phyloP scores from a whole-genome alignment of 2,329 filamentous ascomycete species.

The Botrytis fabae region DNA sequence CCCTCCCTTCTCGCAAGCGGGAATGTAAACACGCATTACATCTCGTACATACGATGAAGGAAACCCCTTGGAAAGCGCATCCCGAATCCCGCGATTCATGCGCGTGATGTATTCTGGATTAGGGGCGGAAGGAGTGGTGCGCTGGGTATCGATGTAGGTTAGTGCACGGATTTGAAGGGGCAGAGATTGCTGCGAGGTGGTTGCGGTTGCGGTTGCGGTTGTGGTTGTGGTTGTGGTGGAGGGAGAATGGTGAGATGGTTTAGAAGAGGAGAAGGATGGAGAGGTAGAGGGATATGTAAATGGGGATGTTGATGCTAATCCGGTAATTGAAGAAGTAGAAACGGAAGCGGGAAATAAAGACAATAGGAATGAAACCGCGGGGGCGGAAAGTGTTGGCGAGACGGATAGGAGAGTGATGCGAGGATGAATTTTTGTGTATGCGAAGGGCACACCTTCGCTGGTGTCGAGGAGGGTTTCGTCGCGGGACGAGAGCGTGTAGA shows the following conservation, averaged over 20 bases:
- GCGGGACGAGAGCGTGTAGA: conserved; percentile 52
- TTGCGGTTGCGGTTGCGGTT: too few species aligned
- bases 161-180: neutral
- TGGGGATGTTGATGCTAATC: neutral
- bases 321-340: neutral
- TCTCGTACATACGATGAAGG: neutral
- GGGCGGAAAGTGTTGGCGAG: neutral
- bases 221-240: too few species aligned
- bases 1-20: neutral
- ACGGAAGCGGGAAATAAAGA: neutral
- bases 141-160: neutral
- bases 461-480: conserved; percentile 56
- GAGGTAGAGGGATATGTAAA: neutral
- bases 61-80: neutral
- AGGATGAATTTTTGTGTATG: conserved; percentile 45
- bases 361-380: neutral
- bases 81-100: neutral
- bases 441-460: conserved; percentile 62
- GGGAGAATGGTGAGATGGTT: neutral
- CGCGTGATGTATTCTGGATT: neutral
- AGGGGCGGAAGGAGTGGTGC: neutral
- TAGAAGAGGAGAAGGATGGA: neutral
- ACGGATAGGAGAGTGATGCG: neutral
- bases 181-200: neutral
- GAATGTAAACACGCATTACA: neutral